Percentiles rank a stretch among this genome's conserved stretches.
phyloP scores from a whole-genome alignment of 495 filamentous ascomycete species.

The Penicillium lagena region DNA sequence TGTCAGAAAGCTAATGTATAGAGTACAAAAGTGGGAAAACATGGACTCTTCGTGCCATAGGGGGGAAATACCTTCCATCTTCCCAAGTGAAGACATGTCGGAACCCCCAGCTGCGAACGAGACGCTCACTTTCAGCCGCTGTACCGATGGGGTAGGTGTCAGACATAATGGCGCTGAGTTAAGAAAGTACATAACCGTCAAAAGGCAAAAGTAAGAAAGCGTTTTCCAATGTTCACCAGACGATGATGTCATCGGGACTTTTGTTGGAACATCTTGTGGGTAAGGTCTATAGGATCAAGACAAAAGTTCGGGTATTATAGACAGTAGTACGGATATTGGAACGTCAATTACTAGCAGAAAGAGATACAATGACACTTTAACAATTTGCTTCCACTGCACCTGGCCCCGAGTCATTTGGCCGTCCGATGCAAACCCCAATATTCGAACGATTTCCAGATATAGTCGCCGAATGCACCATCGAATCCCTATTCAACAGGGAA shows the following conservation, averaged over 20 bases:
- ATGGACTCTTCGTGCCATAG: background rate
- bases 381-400: too few species aligned
- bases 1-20: background rate
- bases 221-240: background rate
- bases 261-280: too few species aligned
- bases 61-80: slow-evolving; percentile 57
- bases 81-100: slow-evolving; percentile 72
- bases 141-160: slow-evolving; percentile 31
- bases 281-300: too few species aligned
- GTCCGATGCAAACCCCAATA: too few species aligned
- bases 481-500: too few species aligned
- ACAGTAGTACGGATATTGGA: background rate
- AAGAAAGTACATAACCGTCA: too few species aligned
- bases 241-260: too few species aligned
- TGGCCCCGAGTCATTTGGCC: too few species aligned
- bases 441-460: too few species aligned
- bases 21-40: background rate
- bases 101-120: slow-evolving; percentile 75
- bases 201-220: too few species aligned
- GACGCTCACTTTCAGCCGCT: slow-evolving; percentile 50
- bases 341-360: background rate
- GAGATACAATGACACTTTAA: too few species aligned
- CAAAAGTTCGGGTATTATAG: background rate
- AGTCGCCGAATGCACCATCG: too few species aligned
- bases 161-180: slow-evolving; percentile 2